Evolutionary conservation across 768 basidiomycete species (phyloP).

Genomic region (Cystobasidium ongulense): DNA sequence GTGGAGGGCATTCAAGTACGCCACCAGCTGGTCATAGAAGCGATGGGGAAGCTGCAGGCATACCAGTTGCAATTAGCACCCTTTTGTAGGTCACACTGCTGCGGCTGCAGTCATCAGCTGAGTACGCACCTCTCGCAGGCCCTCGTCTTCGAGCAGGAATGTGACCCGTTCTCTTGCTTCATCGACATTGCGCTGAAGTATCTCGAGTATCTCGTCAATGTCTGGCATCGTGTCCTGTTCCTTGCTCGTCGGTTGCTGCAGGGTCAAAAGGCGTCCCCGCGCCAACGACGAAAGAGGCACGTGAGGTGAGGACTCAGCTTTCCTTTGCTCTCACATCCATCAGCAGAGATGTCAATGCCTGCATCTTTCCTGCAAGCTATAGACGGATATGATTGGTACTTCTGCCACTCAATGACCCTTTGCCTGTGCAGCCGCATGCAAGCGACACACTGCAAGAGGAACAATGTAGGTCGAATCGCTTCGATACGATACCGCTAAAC

Average conservation of each 20-base stretch:
- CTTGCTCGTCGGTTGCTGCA: background rate
- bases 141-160: slow-evolving; percentile 5
- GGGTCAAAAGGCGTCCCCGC: background rate
- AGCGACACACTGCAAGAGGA: too few species aligned
- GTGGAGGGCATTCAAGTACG: background rate
- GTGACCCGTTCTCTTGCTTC: slow-evolving; percentile 3
- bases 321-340: too few species aligned
- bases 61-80: background rate
- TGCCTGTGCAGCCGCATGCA: too few species aligned
- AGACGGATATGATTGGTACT: too few species aligned
- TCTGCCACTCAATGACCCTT: too few species aligned
- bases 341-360: too few species aligned
- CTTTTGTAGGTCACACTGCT: background rate
- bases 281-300: too few species aligned
- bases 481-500: too few species aligned
- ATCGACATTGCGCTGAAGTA: slow-evolving; percentile 15
- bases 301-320: too few species aligned
- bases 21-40: slow-evolving; percentile 2
- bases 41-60: slow-evolving; percentile 12
- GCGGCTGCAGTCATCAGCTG: background rate
- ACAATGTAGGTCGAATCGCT: too few species aligned
- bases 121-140: background rate
- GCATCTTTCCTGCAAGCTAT: too few species aligned
- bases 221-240: slow-evolving; percentile 21
- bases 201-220: slow-evolving; percentile 27